A percentile compares a stretch with the other conserved stretches of the same genome.
These are phyloP conservation scores for Macrolepiota fuliginosa DNA, from an alignment of 768 basidiomycete genomes.

Conservation along the genomic window DNA sequence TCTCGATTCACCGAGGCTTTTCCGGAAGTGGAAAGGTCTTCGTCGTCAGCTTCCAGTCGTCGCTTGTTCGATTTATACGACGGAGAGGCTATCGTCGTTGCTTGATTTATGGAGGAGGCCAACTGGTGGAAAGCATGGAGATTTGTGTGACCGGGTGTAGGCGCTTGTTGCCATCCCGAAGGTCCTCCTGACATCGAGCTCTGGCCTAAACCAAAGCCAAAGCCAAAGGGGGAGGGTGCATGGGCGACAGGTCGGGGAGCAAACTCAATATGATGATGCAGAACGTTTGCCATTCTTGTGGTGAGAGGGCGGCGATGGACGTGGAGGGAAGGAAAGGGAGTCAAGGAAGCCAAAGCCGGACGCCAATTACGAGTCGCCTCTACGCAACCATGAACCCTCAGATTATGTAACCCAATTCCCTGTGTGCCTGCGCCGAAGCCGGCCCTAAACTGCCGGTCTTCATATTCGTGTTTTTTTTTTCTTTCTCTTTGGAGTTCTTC, in stretches of 20 bases:
- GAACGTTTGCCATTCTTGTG: conserved; percentile 63
- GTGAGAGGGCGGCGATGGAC: conserved; percentile 14
- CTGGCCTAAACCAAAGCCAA: conserved; percentile 64
- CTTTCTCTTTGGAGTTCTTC: conserved; percentile 14
- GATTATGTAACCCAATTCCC: conserved; percentile 10
- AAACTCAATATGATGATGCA: conserved; percentile 65
- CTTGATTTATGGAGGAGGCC: conserved; percentile 47
- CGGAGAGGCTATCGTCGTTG: conserved; percentile 19
- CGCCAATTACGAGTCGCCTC: background rate
- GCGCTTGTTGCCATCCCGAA: conserved; percentile 44
- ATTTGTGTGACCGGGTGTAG: conserved; percentile 47
- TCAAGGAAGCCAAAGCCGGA: conserved; percentile 4
- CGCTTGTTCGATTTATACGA: conserved; percentile 54
- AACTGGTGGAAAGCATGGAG: conserved; percentile 54
- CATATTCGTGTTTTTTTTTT: conserved; percentile 18
- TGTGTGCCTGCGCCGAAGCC: conserved; percentile 16
- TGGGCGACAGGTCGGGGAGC: conserved; percentile 56
- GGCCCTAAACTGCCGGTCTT: conserved; percentile 33
- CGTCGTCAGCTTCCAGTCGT: conserved; percentile 69
- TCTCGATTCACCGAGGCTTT: conserved; percentile 42
- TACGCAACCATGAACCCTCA: conserved; percentile 11
- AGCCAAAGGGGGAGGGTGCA: conserved; percentile 64
- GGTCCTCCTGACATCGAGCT: conserved; percentile 39
- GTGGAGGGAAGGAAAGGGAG: conserved; percentile 15
- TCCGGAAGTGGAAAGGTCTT: conserved; percentile 32